Percentiles rank a stretch among this genome's conserved stretches.
Conservation (phyloP, 345 rosid genomes). For the Angophora floribunda region DNA sequence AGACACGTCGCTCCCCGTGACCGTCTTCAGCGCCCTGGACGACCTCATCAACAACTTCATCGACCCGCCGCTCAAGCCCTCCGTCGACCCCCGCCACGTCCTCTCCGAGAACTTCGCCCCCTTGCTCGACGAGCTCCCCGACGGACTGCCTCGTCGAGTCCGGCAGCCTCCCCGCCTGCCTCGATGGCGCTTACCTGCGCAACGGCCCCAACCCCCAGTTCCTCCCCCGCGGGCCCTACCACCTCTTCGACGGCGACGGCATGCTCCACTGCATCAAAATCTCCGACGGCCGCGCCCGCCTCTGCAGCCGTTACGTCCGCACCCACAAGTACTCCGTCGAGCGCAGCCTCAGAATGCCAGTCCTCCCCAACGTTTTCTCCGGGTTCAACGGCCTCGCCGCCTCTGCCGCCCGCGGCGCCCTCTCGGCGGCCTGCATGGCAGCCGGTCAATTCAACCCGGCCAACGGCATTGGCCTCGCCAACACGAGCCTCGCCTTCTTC, state of each 20-base stretch:
- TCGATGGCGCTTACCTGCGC: constrained; percentile 59
- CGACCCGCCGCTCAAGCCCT: constrained; percentile 36
- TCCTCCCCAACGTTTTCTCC: constrained; percentile 45
- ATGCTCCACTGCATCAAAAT: constrained; percentile 55
- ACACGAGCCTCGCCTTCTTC: constrained; percentile 43
- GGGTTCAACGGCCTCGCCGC: constrained; percentile 51
- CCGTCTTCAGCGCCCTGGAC: constrained; percentile 28
- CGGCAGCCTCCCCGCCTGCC: constrained; percentile 44
- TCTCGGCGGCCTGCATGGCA: constrained; percentile 23
- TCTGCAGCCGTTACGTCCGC: constrained; percentile 52
- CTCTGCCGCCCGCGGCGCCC: constrained; percentile 55
- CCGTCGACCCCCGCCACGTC: constrained; percentile 40
- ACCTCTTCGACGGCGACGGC: constrained; percentile 62
- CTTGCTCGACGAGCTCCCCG: constrained; percentile 45
- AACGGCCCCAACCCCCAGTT: constrained; percentile 66
- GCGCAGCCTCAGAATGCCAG: constrained; percentile 20
- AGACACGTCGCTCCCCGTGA: constrained; percentile 6
- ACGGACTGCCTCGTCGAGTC: constrained; percentile 36
- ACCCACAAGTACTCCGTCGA: constrained; percentile 41
- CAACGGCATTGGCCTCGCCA: constrained; percentile 47
- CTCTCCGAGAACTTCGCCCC: constrained; percentile 50
- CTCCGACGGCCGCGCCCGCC: constrained; percentile 25
- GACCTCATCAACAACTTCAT: constrained; percentile 49
- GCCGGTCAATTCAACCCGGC: constrained; percentile 49
- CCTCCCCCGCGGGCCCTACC: constrained; percentile 63